These are phyloP conservation scores for Silene conica DNA, from an alignment of 148 eudicot genomes.

Conservation along the genomic window DNA sequence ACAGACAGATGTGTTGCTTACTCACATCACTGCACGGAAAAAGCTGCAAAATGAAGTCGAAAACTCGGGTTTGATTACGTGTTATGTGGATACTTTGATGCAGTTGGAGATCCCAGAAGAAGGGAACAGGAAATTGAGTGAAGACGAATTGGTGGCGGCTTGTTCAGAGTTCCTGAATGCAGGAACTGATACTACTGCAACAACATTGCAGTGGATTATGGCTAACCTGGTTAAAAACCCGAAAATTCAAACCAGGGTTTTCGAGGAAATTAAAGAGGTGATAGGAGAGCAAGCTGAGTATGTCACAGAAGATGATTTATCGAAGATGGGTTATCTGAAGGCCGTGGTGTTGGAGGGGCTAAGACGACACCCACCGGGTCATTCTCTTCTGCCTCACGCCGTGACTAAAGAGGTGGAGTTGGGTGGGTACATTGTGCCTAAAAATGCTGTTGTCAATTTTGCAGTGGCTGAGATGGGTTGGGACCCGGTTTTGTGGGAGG, in stretches of 20 bases:
- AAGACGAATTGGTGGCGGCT: slow-evolving; percentile 31
- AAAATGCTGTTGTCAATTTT: slow-evolving; percentile 41
- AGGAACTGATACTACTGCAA: slow-evolving; percentile 68
- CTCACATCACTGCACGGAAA: slow-evolving; percentile 41
- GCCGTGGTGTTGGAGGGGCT: slow-evolving; percentile 66
- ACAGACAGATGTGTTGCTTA: slow-evolving; percentile 29
- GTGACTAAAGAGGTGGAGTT: slow-evolving; percentile 45
- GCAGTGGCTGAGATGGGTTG: slow-evolving; percentile 61
- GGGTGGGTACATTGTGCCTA: slow-evolving; percentile 49
- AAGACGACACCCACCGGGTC: slow-evolving; percentile 73
- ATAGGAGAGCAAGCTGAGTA: slow-evolving; percentile 24
- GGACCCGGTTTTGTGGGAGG: slow-evolving; percentile 55
- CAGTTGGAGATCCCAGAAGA: slow-evolving; percentile 46
- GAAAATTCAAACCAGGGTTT: slow-evolving; percentile 40
- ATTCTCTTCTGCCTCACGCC: slow-evolving; percentile 53
- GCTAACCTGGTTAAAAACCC: slow-evolving; percentile 61
- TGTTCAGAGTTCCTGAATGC: slow-evolving; percentile 56
- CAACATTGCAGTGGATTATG: slow-evolving; percentile 66
- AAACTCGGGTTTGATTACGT: slow-evolving; percentile 19
- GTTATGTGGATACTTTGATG: slow-evolving; percentile 55
- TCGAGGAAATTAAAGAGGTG: slow-evolving; percentile 36
- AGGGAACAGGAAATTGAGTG: slow-evolving; percentile 27
- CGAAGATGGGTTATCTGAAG: slow-evolving; percentile 49
- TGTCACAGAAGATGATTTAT: slow-evolving; percentile 44
- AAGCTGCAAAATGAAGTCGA: not conserved